phyloP scores from a whole-genome alignment of 805 yeast species.

The Metschnikowia aberdeeniae region DNA sequence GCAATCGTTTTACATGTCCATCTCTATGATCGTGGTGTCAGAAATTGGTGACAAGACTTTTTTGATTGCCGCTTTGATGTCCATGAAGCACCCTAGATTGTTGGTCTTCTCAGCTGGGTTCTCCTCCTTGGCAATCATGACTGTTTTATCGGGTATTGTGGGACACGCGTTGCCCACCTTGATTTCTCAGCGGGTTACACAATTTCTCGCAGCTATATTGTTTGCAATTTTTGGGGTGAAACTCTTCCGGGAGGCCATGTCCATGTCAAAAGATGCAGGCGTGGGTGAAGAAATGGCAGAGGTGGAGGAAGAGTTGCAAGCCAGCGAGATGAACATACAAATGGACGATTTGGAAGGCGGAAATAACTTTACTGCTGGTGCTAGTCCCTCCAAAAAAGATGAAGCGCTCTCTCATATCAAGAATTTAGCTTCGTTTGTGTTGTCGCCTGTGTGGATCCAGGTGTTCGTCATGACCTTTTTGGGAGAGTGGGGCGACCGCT shows the following conservation, averaged over 20 bases:
- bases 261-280: slow-evolving; percentile 77
- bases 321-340: slow-evolving; percentile 49
- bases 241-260: slow-evolving; percentile 74
- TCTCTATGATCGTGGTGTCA: slow-evolving; percentile 88
- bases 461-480: slow-evolving; percentile 92
- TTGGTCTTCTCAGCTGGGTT: slow-evolving; percentile 89
- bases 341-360: slow-evolving; percentile 63
- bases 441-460: slow-evolving; percentile 91
- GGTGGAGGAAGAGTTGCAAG: slow-evolving; percentile 88
- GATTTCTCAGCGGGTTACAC: slow-evolving; percentile 75
- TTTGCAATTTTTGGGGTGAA: slow-evolving; percentile 81
- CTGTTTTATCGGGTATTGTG: slow-evolving; percentile 81
- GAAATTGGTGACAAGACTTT: slow-evolving; percentile 98
- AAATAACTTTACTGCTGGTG: slow-evolving; percentile 12
- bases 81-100: slow-evolving; percentile 84
- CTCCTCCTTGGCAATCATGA: slow-evolving; percentile 82
- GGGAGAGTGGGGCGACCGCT: slow-evolving; percentile 99
- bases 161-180: slow-evolving; percentile 89
- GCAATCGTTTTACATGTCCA: slow-evolving; percentile 67
- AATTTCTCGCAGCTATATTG: slow-evolving; percentile 72
- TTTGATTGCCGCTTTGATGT: slow-evolving; percentile 94
- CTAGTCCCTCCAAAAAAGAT: slow-evolving; percentile 8
- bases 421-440: slow-evolving; percentile 55
- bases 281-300: slow-evolving; percentile 95
- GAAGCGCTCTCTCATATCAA: slow-evolving; percentile 39